phyloP scores from a whole-genome alignment of 1,284 basidiomycete genomes.

The Leccinum griseonigrum region DNA sequence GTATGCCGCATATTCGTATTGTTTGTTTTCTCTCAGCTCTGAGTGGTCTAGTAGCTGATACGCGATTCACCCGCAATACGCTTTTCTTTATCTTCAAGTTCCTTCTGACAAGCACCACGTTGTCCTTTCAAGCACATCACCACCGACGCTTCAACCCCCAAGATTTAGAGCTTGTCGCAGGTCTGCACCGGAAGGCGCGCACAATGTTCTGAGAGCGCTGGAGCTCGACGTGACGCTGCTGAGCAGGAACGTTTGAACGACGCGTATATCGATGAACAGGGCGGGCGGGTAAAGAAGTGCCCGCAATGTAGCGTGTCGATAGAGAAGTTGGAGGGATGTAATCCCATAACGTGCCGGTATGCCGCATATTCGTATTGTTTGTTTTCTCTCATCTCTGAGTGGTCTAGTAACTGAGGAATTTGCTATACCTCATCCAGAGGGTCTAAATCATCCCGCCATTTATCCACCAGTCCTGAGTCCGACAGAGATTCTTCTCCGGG shows the following conservation, averaged over 20 bases:
- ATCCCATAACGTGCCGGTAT: conserved; percentile 46
- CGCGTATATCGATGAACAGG: conserved; percentile 36
- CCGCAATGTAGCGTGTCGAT: conserved; percentile 46
- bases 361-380: too few species aligned
- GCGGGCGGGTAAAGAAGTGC: conserved; percentile 34
- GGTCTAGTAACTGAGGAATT: too few species aligned
- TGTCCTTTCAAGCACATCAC: neutral
- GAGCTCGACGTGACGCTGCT: conserved; percentile 32
- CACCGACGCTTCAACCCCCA: conserved; percentile 22
- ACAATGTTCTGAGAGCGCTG: conserved; percentile 46
- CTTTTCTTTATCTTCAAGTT: neutral
- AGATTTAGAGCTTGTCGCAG: conserved; percentile 57
- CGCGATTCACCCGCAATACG: conserved; percentile 39
- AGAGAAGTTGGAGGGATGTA: conserved; percentile 45
- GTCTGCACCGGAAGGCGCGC: conserved; percentile 41
- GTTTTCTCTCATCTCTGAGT: too few species aligned
- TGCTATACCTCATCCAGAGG: too few species aligned
- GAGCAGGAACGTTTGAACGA: conserved; percentile 47
- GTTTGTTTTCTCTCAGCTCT: too few species aligned
- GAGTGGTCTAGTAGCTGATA: too few species aligned
- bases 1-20: conserved; percentile 5
- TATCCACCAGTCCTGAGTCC: too few species aligned
- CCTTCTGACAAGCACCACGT: conserved; percentile 9
- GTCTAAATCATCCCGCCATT: too few species aligned
- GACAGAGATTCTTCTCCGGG: too few species aligned